Base-by-base conservation (phyloP, 2,329 filamentous ascomycete genomes). In the Alternaria ventricosa region DNA sequence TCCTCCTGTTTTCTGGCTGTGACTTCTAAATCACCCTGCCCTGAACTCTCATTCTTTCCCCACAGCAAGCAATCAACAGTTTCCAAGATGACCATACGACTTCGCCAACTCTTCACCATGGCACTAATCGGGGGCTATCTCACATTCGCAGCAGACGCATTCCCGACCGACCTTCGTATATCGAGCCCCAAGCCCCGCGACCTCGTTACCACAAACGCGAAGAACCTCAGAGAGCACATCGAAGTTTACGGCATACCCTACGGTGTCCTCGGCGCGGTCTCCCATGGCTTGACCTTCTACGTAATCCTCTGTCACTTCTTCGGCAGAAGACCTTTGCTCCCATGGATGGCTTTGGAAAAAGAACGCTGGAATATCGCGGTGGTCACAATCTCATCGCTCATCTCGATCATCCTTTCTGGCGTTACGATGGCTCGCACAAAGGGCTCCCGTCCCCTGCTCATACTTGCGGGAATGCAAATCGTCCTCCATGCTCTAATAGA, bases 401-500 rank as follows among this genome's bases (percentile, higher is more conserved):
- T 57, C 33, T 61, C 59, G 13, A 43, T 57, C 55, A 57, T 51
- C 46, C 54, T 61, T 20, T 50, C 59, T 10, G 27, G 43, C 18
- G 54, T 61, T 36, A 57, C 59, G n/a, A 46, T 61, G 30, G 59
- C 59, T 3, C 43, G 59, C 5, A 57, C 59, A 27, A 44, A 25
- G 22, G 46, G 59, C n/a, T 57, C 53, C 1, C 53, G 44, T 6
- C 53, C 59, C 23, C 6, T 61, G 8, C 25, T 61, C 12, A 57
- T 57, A 45, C 55, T 61, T 28, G 59, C 59, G 5, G 59, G 59
- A 5, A 61, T 61, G 59, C 59, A 57, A 10, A 61, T 61, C 15
- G 54, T 57, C 10, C 45, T 61, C 4, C 54, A 36, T 28, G 59
- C 41, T n/a, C 28, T 61, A 45, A 41, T 61, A 11, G 59, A 61